phyloP scores from a whole-genome alignment of 139 green algal species.

The Auxenochlorella pyrenoidosa region DNA sequence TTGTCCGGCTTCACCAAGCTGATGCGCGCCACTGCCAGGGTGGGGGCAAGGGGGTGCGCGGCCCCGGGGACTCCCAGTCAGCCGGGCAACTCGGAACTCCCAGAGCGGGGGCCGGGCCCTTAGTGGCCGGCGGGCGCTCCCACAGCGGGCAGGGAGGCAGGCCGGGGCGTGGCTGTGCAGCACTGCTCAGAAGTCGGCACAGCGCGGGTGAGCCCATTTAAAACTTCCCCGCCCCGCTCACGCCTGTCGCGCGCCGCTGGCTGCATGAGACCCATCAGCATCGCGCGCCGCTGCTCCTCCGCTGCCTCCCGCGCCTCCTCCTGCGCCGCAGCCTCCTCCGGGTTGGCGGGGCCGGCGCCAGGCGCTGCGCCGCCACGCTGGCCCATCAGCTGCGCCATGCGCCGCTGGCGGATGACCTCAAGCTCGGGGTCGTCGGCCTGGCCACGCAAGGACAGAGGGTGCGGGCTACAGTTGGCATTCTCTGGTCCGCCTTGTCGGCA shows the following conservation, averaged over 20 bases:
- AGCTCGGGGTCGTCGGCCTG: conserved; percentile 77
- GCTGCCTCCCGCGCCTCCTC: conserved; percentile 51
- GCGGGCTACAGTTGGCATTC: too few species aligned
- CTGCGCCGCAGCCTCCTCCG: conserved; percentile 43
- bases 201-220: too few species aligned
- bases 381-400: conserved; percentile 86
- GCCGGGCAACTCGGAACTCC: too few species aligned
- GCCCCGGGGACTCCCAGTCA: neutral
- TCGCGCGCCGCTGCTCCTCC: conserved; percentile 82
- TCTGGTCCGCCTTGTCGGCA: too few species aligned
- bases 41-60: neutral
- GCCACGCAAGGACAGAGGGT: neutral
- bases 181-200: too few species aligned
- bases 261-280: conserved; percentile 83
- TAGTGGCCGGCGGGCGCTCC: too few species aligned
- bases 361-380: conserved; percentile 41
- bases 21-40: conserved; percentile 83
- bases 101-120: too few species aligned
- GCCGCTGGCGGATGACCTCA: conserved; percentile 83
- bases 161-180: too few species aligned
- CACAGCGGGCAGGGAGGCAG: neutral
- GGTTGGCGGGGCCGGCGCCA: neutral
- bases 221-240: conserved; percentile 48
- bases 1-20: conserved; percentile 97
- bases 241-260: conserved; percentile 80